A percentile compares a stretch with the other conserved stretches of the same genome.
Conservation (phyloP, 2,329 filamentous ascomycete genomes). For the Colletotrichum aenigma region DNA sequence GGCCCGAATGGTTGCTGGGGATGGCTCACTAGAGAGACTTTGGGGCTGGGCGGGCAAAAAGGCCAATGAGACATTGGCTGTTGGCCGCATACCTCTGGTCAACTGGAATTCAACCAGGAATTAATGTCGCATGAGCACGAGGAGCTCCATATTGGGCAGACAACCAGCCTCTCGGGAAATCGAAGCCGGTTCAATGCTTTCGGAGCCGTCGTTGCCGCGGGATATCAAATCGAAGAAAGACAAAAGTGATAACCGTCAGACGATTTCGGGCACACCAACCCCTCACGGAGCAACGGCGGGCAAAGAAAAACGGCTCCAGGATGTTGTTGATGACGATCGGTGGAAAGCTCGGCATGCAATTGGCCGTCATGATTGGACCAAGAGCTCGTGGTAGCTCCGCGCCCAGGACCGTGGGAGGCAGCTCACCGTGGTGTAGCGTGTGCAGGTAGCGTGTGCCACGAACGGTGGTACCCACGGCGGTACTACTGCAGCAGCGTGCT, state of each 20-base stretch:
- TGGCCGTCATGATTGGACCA: slow-evolving; percentile 6
- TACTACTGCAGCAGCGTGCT: neutral
- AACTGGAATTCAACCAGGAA: neutral
- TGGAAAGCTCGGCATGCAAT: slow-evolving; percentile 4
- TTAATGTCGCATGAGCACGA: neutral
- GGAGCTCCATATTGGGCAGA: neutral
- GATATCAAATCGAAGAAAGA: neutral
- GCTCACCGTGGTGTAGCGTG: neutral
- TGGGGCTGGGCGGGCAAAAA: neutral
- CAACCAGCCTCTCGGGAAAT: neutral
- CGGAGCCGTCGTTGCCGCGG: neutral
- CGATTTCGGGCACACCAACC: neutral
- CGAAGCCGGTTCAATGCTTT: neutral
- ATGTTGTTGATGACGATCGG: slow-evolving; percentile 5
- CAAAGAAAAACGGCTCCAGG: neutral
- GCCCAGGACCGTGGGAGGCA: slow-evolving; percentile 8
- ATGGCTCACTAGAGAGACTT: neutral
- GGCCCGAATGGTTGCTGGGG: neutral
- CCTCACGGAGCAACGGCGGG: neutral
- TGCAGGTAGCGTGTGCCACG: neutral
- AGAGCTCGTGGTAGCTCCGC: slow-evolving; percentile 6
- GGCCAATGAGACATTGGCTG: neutral
- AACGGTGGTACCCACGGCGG: neutral
- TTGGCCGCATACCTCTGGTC: neutral
- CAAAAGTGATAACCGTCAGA: neutral